These are phyloP conservation scores for Prunus yedoensis DNA, from an alignment of 331 rosid species.

Conservation along the genomic window DNA sequence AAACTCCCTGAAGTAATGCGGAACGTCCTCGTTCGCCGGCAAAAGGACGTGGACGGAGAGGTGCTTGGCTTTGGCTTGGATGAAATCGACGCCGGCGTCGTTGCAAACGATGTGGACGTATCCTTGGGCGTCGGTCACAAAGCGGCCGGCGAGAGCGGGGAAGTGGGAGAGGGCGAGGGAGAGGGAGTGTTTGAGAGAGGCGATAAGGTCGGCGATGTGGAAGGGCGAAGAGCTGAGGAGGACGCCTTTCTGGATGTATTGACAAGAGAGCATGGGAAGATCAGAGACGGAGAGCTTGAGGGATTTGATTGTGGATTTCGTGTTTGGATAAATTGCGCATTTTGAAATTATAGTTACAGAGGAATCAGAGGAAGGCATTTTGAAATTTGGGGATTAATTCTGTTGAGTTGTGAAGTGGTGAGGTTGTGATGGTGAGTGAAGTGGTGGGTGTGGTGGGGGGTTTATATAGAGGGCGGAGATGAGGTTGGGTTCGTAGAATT, in stretches of 20 bases:
- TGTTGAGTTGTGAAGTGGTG: not conserved
- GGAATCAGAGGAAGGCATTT: slow-evolving; percentile 81
- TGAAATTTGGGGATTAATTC: not conserved
- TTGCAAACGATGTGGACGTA: slow-evolving; percentile 59
- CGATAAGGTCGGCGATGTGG: slow-evolving; percentile 43
- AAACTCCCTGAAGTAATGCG: slow-evolving; percentile 61
- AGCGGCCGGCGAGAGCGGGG: slow-evolving; percentile 83
- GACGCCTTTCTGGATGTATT: slow-evolving; percentile 87
- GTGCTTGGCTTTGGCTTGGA: slow-evolving; percentile 70
- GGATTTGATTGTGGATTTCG: slow-evolving; percentile 43
- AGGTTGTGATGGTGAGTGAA: not conserved
- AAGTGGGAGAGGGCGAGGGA: slow-evolving; percentile 64
- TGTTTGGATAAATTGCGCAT: slow-evolving; percentile 57
- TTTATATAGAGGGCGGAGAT: slow-evolving; percentile 13
- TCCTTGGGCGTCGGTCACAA: slow-evolving; percentile 55
- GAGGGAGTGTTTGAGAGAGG: slow-evolving; percentile 55
- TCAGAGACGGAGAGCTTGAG: slow-evolving; percentile 85
- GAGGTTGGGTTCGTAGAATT: slow-evolving; percentile 38
- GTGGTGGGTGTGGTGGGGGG: not conserved
- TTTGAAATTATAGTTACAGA: slow-evolving; percentile 59
- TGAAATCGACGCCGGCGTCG: slow-evolving; percentile 73
- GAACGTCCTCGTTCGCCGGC: slow-evolving; percentile 47
- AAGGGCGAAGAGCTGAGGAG: slow-evolving; percentile 55
- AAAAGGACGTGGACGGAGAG: slow-evolving; percentile 32
- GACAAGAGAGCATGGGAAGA: slow-evolving; percentile 93